Evolutionary conservation across 768 basidiomycete genomes (phyloP), one percentile per base, ranked within the genome.

Genomic region (Kwoniella europaea): DNA sequence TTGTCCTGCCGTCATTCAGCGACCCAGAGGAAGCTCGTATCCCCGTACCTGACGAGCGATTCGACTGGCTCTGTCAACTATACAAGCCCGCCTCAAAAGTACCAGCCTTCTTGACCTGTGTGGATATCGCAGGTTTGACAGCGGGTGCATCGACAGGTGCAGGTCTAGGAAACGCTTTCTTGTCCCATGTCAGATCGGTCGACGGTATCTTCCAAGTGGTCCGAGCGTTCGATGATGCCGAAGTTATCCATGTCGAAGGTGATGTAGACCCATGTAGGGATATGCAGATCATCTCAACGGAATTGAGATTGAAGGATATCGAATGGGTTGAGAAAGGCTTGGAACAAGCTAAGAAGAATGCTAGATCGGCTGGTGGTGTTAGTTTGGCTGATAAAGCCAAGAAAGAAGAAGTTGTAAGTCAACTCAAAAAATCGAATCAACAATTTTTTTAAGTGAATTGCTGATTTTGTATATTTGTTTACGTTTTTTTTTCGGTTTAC

Each of bases 201-300:
- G 97, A 99, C 82, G 97, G 97, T 78, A 99, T 99, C 80, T 99
- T 98, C 87, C 97, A 98, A 83, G 91, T 98, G 72, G 90, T 98
- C 67, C 92, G 97, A 72, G 94, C 96, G 5, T 99, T 99, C 82
- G 97, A 98, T 80, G 97, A 99, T 79, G 91, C 94, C n/a, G 97
- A 99, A 78, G 94, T 99, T 82, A 98, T 91, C 76, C 97, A 99
- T 84, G 96, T 98, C 72, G 97, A 98, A 85, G 97, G 97, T 55
- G 97, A 98, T 77, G 94, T 99, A 68, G 88, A 98, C 84, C 97
- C 97, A 12, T 73, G 92, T 50, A 91, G 97, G 69, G 97, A 99
- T 85, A 98, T 98, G 95, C 90, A 92, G 74, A 98, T 98, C 79
- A 99, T 99, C 79, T 90, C 91, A 75, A 96, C 89, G 9, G 97